A percentile compares a stretch with the other conserved stretches of the same genome.
Conservation (phyloP, 164 flowering plant genomes). For the Piper longum region DNA sequence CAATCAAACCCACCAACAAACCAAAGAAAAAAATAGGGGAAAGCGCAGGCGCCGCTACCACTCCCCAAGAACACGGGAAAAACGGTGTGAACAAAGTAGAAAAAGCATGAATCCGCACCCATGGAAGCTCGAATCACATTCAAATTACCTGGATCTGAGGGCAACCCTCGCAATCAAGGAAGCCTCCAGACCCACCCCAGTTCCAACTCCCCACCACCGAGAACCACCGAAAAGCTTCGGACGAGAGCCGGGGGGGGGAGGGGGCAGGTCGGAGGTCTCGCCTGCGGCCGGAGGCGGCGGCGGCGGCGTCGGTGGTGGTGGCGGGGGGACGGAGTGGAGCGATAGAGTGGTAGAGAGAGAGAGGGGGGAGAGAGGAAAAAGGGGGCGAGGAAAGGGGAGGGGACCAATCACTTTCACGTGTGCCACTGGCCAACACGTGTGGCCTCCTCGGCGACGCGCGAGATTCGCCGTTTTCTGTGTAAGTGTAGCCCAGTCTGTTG, state of each 20-base stretch:
- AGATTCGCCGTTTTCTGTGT: background rate
- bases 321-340: background rate
- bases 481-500: too few relatives aligned
- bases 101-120: slow-evolving; percentile 10
- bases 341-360: background rate
- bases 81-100: slow-evolving; percentile 9
- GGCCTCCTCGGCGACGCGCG: background rate
- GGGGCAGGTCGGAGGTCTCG: too few relatives aligned
- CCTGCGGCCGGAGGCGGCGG: too few relatives aligned
- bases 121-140: slow-evolving; percentile 7
- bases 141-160: slow-evolving; percentile 22
- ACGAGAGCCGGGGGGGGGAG: too few relatives aligned
- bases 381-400: background rate
- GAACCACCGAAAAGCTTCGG: too few relatives aligned
- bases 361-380: too few relatives aligned
- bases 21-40: background rate
- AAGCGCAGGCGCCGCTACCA: slow-evolving; percentile 9
- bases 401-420: background rate
- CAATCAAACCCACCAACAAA: background rate
- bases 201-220: background rate
- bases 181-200: background rate
- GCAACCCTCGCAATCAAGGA: slow-evolving; percentile 7
- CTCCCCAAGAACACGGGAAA: slow-evolving; percentile 8
- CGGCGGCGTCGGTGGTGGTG: background rate
- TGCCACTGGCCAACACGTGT: background rate